Base-by-base conservation (phyloP, 768 basidiomycete genomes). In the Tulasnella sp. region DNA sequence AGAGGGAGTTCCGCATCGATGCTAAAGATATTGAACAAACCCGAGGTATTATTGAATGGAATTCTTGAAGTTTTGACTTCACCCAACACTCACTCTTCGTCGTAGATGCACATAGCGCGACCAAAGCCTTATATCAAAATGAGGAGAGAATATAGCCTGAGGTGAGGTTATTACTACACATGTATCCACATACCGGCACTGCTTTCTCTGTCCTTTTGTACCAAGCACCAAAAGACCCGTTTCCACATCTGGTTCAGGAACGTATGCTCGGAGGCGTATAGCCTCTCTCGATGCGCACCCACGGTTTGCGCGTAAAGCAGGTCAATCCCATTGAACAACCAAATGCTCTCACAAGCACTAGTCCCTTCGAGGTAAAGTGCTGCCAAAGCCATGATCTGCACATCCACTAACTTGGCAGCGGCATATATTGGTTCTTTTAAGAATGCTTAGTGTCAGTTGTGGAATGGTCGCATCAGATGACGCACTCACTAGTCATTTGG, bases 221-320 rank as follows among this genome's bases (percentile, higher is more conserved):
- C 59, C 21, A 66, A 60, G 50, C 75, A 78, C 85, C 85, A 87
- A 66, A 88, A 87, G 0, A 81, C 82, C 24, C 89, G 79, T 66
- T 84, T 85, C 80, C 84, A 86, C n/a, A 84, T 73, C 67, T 91
- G 87, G 56, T 83, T 77, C 63, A 87, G 83, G 3, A 71, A 53
- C 0, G 52, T 76, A 62, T 64, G 74, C 8, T 66, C 60, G 72
- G 65, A 59, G 62, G 68, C 21, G 58, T 85, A 84, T 1, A 77
- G 73, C 45, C n/a, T 80, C 66, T 74, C 81, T 50, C 82, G 75
- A 48, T 48, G 45, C 25, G 25, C 45, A 19, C 45, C 45, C 5
- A 48, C 10, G 25, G 5, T n/a, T n/a, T 48, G 8, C 10, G 45
- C 45, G 19, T 7, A 48, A 5, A 5, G 45, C n/a, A 48, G 25